phyloP scores from a whole-genome alignment of 805 yeast genomes.

The Metschnikowia gruessii region DNA sequence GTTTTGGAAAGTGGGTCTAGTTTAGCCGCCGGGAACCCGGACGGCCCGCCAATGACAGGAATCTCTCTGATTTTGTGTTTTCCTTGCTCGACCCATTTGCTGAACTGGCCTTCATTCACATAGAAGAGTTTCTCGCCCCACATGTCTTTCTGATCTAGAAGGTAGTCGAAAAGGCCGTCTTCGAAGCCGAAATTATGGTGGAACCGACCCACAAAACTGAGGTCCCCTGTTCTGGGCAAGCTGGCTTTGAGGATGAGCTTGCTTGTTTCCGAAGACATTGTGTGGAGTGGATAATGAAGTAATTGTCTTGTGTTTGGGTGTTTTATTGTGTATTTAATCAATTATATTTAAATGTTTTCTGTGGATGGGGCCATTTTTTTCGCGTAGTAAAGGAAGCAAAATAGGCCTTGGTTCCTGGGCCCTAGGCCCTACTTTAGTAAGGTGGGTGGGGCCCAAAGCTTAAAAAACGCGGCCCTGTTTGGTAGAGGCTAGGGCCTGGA shows the following conservation, averaged over 20 bases:
- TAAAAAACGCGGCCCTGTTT: no score
- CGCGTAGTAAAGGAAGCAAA: no score
- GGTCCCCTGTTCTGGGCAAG: conserved; percentile 18
- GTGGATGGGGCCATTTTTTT: no score
- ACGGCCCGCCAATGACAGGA: background rate
- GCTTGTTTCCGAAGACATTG: conserved; percentile 13
- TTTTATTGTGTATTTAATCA: background rate
- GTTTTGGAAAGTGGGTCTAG: conserved; percentile 12
- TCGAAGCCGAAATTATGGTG: conserved; percentile 49
- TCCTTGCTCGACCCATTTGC: conserved; percentile 17
- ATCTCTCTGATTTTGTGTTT: conserved; percentile 14
- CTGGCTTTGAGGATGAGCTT: conserved; percentile 16
- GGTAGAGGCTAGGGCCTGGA: no score
- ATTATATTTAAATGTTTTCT: no score
- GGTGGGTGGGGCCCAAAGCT: no score
- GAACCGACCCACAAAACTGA: conserved; percentile 27
- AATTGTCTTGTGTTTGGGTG: background rate
- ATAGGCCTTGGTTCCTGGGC: no score
- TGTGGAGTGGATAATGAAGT: background rate
- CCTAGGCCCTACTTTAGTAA: no score
- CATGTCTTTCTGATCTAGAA: conserved; percentile 43
- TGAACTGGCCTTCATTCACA: conserved; percentile 33
- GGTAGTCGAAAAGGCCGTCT: conserved; percentile 38
- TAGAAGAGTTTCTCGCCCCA: conserved; percentile 51
- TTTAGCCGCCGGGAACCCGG: conserved; percentile 16